Evolutionary conservation across 305 asterid species (phyloP).

Genomic region (Fraxinus paxiana): DNA sequence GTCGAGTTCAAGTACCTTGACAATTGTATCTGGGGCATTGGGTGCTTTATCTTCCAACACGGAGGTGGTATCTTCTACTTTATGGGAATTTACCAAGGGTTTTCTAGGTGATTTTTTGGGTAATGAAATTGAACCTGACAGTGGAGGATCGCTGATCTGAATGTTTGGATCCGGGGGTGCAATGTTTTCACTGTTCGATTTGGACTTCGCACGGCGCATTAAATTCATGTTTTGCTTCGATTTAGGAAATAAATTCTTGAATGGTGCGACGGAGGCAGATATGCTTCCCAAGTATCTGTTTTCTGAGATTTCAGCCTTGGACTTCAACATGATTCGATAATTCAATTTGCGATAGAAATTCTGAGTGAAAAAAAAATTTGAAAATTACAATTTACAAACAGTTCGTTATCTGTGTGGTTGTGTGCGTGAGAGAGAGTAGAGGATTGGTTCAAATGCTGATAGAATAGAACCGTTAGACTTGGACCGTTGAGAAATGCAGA

Average conservation of each 20-base stretch:
- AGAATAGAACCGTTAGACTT: constrained; percentile 26
- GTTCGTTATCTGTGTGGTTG: not conserved
- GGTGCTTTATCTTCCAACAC: constrained; percentile 26
- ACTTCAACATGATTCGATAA: constrained; percentile 14
- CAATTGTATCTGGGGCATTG: constrained; percentile 48
- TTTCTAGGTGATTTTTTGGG: constrained; percentile 44
- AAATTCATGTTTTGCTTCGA: constrained; percentile 51
- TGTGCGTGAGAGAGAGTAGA: not conserved
- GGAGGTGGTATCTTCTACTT: constrained; percentile 33
- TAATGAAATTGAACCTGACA: constrained; percentile 43
- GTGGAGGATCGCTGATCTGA: constrained; percentile 56
- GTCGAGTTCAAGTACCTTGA: constrained; percentile 48
- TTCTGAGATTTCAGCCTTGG: constrained; percentile 45
- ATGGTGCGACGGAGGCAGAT: constrained; percentile 48
- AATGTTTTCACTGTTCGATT: constrained; percentile 56
- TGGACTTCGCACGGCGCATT: constrained; percentile 36
- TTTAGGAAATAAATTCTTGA: constrained; percentile 57
- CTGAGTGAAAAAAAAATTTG: not conserved
- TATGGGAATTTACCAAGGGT: constrained; percentile 15
- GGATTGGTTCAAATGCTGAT: constrained; percentile 28
- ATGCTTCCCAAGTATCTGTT: constrained; percentile 55
- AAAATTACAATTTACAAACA: not conserved
- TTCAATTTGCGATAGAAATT: not conserved
- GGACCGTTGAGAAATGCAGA: constrained; percentile 36
- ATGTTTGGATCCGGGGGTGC: constrained; percentile 72